Conservation (phyloP, 768 basidiomycete genomes). For the Tylopilus sp. region DNA sequence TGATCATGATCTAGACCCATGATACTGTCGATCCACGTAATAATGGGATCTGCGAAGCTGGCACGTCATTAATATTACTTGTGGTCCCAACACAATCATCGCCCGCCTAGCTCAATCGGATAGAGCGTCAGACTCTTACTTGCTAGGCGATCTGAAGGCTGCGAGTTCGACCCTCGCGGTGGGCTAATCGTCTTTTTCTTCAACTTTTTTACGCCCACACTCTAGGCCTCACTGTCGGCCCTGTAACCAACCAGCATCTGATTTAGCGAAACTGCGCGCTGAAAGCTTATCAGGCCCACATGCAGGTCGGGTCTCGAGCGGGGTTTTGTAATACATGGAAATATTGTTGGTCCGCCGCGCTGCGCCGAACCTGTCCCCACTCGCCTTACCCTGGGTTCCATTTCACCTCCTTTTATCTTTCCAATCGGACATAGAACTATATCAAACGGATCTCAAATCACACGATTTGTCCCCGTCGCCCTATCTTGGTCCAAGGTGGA, state of each 20-base stretch:
- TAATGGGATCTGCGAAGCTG: not conserved
- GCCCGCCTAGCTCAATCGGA: slow-evolving; percentile 68
- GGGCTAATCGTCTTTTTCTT: slow-evolving; percentile 36
- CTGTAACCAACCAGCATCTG: too few relatives aligned
- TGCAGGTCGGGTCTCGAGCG: too few relatives aligned
- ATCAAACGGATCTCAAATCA: not conserved
- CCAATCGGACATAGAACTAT: not conserved
- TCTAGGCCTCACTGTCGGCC: too few relatives aligned
- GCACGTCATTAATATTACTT: not conserved
- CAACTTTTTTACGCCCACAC: too few relatives aligned
- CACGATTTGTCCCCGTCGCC: not conserved
- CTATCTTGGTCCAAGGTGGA: too few relatives aligned
- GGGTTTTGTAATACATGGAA: too few relatives aligned
- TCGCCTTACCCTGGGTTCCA: not conserved
- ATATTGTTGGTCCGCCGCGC: too few relatives aligned
- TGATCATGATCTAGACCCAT: not conserved
- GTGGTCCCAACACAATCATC: not conserved
- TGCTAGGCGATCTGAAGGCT: slow-evolving; percentile 52
- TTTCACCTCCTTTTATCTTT: not conserved
- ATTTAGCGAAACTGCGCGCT: too few relatives aligned
- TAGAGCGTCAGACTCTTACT: slow-evolving; percentile 63
- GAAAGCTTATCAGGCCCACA: too few relatives aligned
- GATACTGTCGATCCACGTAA: not conserved
- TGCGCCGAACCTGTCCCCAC: not conserved
- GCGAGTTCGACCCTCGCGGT: slow-evolving; percentile 65